phyloP scores from a whole-genome alignment of 73 alveolate genomes.

The Paramecium sexaurelia region DNA sequence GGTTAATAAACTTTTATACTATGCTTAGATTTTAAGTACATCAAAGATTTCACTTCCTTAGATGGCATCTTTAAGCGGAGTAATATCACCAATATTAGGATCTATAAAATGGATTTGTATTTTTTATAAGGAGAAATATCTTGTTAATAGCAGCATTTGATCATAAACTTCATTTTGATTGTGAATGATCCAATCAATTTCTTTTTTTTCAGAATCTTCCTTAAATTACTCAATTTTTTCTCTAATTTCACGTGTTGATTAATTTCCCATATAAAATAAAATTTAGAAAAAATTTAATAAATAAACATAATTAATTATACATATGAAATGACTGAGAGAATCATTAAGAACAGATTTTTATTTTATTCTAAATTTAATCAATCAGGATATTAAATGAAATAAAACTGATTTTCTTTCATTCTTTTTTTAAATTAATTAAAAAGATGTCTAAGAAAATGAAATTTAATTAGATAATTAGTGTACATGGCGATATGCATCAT shows the following conservation, averaged over 20 bases:
- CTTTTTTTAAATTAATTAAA: background rate
- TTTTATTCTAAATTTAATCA: background rate
- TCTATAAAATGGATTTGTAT: background rate
- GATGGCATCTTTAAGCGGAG: background rate
- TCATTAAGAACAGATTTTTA: background rate
- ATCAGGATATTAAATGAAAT: background rate
- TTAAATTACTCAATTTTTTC: background rate
- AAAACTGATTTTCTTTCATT: background rate
- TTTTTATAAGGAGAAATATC: background rate
- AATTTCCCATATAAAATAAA: background rate
- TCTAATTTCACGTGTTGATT: constrained; percentile 26
- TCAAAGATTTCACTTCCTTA: background rate
- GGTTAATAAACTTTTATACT: background rate
- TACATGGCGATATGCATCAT: background rate
- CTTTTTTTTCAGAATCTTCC: background rate
- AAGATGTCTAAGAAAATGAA: background rate
- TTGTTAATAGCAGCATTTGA: background rate
- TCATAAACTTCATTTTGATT: background rate
- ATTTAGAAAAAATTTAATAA: background rate
- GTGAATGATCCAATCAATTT: background rate
- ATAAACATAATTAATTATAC: background rate
- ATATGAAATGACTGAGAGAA: background rate
- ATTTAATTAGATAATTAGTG: background rate
- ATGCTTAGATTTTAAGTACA: background rate
- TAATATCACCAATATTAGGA: background rate